Evolutionary conservation across 306 rosid genomes (phyloP).

Genomic region (Vachellia collinsii): DNA sequence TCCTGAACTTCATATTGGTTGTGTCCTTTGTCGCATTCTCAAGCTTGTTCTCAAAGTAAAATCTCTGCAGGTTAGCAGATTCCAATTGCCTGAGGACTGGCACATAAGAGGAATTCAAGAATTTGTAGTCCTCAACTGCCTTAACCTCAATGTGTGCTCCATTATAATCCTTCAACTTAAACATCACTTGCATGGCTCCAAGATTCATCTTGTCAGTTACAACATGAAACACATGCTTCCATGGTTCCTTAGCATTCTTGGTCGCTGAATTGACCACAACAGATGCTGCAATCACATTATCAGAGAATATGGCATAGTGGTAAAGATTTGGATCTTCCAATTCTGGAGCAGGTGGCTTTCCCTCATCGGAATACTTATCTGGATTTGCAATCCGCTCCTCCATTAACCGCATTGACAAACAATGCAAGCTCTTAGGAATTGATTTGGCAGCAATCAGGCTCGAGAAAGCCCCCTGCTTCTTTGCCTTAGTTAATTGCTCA

Average conservation of each 20-base stretch:
- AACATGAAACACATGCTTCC: conserved; percentile 89
- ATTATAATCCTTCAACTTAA: conserved; percentile 69
- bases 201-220: conserved; percentile 93
- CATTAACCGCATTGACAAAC: conserved; percentile 73
- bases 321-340: conserved; percentile 76
- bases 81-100: conserved; percentile 81
- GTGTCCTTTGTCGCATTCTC: conserved; percentile 90
- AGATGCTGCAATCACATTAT: conserved; percentile 79
- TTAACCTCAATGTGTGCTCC: conserved; percentile 79
- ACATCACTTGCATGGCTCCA: conserved; percentile 94
- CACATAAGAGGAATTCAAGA: conserved; percentile 77
- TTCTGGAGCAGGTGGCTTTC: conserved; percentile 60
- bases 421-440: conserved; percentile 79
- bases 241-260: conserved; percentile 78
- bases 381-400: conserved; percentile 80
- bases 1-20: conserved; percentile 86
- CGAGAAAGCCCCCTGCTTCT: conserved; percentile 96
- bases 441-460: conserved; percentile 91
- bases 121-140: conserved; percentile 89
- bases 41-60: conserved; percentile 83
- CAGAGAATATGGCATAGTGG: conserved; percentile 83
- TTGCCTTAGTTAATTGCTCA: conserved; percentile 81
- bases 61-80: conserved; percentile 68
- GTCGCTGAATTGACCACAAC: conserved; percentile 86
- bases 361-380: conserved; percentile 62